Evolutionary conservation across 495 filamentous ascomycete species (phyloP).

Genomic region (Trichodelitschia bisporula): DNA sequence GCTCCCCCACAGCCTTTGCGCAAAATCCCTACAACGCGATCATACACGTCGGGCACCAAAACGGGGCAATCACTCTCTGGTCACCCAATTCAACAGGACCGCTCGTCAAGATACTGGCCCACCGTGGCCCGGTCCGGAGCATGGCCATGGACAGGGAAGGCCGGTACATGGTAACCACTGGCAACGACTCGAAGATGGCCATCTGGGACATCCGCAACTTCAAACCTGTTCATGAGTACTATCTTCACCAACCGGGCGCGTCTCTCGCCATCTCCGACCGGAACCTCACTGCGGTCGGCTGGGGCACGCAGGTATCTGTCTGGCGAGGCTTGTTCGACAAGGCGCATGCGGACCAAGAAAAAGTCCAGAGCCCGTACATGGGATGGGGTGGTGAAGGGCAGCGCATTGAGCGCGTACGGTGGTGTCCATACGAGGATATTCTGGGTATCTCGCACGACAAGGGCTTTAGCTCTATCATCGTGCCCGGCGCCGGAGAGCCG

Average conservation of each 20-base stretch:
- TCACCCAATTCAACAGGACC: constrained; percentile 77
- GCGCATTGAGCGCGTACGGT: constrained; percentile 52
- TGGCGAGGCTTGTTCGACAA: constrained; percentile 77
- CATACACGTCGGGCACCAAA: constrained; percentile 75
- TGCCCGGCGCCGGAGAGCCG: constrained; percentile 84
- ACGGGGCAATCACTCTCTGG: constrained; percentile 84
- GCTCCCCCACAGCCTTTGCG: constrained; percentile 56
- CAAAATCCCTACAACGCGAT: constrained; percentile 87
- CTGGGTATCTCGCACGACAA: constrained; percentile 63
- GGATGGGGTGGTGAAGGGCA: constrained; percentile 73
- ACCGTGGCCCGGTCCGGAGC: constrained; percentile 75
- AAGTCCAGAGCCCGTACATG: constrained; percentile 79
- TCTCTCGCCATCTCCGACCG: constrained; percentile 73
- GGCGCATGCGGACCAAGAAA: constrained; percentile 35
- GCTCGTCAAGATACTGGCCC: constrained; percentile 81
- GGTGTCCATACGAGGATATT: constrained; percentile 90
- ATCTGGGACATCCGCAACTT: constrained; percentile 95
- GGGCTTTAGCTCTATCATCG: constrained; percentile 70
- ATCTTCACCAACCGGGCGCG: constrained; percentile 62
- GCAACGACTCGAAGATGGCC: constrained; percentile 75
- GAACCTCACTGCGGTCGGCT: constrained; percentile 65
- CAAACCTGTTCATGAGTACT: constrained; percentile 76
- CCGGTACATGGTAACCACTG: constrained; percentile 84
- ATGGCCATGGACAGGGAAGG: constrained; percentile 73
- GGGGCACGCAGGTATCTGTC: constrained; percentile 70